A percentile compares a stretch with the other conserved stretches of the same genome.
Evolutionary conservation across 768 basidiomycete species (phyloP).

Genomic region (Lactarius psammicola): DNA sequence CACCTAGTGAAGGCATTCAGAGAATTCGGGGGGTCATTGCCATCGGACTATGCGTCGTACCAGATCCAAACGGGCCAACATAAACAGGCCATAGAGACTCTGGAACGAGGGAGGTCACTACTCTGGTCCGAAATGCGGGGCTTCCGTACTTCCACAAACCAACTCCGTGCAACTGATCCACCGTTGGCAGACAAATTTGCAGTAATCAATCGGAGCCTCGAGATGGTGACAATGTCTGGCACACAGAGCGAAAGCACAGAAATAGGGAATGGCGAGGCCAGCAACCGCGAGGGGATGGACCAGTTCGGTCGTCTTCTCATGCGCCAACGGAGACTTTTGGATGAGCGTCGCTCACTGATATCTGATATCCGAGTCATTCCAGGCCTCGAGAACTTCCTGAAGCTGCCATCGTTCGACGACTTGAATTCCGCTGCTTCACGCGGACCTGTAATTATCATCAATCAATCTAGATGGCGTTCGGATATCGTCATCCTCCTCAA

Average conservation of each 20-base stretch:
- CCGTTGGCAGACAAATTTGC: not conserved
- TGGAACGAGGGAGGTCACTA: conserved; percentile 6
- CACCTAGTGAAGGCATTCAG: not conserved
- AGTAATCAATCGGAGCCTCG: not conserved
- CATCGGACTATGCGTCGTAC: not conserved
- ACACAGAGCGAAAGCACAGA: no score
- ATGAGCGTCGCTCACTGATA: not conserved
- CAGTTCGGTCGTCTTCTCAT: conserved; percentile 37
- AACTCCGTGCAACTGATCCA: not conserved
- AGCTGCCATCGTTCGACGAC: no score
- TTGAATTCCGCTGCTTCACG: no score
- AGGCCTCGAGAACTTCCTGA: no score
- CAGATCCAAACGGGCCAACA: not conserved
- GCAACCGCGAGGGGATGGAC: not conserved
- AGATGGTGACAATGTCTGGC: not conserved
- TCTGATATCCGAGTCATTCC: not conserved
- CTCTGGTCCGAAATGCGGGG: conserved; percentile 1
- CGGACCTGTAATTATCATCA: no score
- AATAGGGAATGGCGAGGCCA: not conserved
- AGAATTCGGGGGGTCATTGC: no score
- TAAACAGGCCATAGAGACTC: not conserved
- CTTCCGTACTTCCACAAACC: not conserved
- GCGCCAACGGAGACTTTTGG: not conserved
- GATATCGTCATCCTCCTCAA: not conserved
- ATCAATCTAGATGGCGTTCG: no score